Base-by-base conservation (phyloP, 2,329 filamentous ascomycete genomes). In the Cytospora paraplurivora region DNA sequence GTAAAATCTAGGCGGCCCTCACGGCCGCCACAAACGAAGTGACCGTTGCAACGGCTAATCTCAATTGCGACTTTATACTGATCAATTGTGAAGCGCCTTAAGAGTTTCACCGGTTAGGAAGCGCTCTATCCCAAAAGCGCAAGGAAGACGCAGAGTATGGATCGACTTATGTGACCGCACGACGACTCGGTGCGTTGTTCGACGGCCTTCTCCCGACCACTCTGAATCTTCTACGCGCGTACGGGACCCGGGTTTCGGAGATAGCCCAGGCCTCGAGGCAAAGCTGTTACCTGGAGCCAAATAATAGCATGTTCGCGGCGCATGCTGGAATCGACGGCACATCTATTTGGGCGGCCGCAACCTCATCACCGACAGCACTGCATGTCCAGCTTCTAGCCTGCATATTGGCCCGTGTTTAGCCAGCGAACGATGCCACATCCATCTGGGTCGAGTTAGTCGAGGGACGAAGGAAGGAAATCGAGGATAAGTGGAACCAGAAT, bases 31-130 rank as follows among this genome's bases (percentile, higher is more conserved):
- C 47, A 12, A 32, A 51, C 27, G 49, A 51, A 51, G 49, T 32
- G 7, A 51, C 21, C 11, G 49, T n/a, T 7, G 41, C 41, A 44
- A 15, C 41, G 41, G 62, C 62, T 2, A 64, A 57, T 35, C n/a
- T 78, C 62, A 79, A 81, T 59, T 74, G 79, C 62, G 77, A 81
- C 57, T 81, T 81, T 63, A 70, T 75, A 0, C 63, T 81, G 0
- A 60, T 77, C 41, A 79, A 78, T 61, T 59, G 72, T 1, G 75
- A 79, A 61, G 76, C 78, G 0, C 78, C 78, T 0, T 58, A 58
- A 15, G 78, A 80, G 62, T 79, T 72, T 47, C 66, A 69, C 13
- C 68, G 44, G 0, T 21, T 81, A 0, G 76, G 75, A 0, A 52
- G 59, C 0, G 41, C 61, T 0, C 62, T 82, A 0, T 75, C 77